Evolutionary conservation across 116 monocot genomes (phyloP).

Genomic region (Dioscorea cayenensis): DNA sequence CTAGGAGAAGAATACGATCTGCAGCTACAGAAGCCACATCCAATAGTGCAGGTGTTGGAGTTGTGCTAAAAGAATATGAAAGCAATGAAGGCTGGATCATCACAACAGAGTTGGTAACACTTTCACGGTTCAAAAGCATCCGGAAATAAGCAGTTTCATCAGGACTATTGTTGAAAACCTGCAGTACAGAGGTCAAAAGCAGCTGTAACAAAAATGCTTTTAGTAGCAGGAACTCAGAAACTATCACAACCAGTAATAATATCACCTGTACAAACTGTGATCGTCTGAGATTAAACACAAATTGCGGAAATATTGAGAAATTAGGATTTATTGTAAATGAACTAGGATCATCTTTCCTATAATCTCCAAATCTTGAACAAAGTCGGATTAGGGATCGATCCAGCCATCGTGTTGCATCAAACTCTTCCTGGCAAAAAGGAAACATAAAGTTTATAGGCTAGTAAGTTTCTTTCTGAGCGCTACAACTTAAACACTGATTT

Average conservation of each 20-base stretch:
- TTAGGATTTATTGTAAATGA: conserved; percentile 78
- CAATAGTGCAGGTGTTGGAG: conserved; percentile 72
- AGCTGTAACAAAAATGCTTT: neutral
- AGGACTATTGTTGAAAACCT: conserved; percentile 98
- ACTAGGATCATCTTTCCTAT: conserved; percentile 89
- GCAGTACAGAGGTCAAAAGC: neutral
- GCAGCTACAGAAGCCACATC: conserved; percentile 84
- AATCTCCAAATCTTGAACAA: conserved; percentile 94
- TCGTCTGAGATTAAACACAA: conserved; percentile 91
- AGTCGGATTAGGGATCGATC: conserved; percentile 87
- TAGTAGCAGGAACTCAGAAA: neutral
- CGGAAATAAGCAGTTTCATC: conserved; percentile 99
- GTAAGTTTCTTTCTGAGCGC: no score
- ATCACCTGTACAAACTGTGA: conserved; percentile 95
- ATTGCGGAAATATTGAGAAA: conserved; percentile 93
- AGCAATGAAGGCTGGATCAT: conserved; percentile 98
- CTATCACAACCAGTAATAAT: neutral
- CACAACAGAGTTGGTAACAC: conserved; percentile 74
- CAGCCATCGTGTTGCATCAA: conserved; percentile 92
- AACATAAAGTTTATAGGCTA: neutral
- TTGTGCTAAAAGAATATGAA: conserved; percentile 76
- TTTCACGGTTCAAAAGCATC: conserved; percentile 88
- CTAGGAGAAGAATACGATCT: conserved; percentile 83
- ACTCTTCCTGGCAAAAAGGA: conserved; percentile 67
- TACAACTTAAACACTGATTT: no score